Evolutionary conservation across 345 rosid genomes (phyloP).

Genomic region (Eucalyptus sp.): DNA sequence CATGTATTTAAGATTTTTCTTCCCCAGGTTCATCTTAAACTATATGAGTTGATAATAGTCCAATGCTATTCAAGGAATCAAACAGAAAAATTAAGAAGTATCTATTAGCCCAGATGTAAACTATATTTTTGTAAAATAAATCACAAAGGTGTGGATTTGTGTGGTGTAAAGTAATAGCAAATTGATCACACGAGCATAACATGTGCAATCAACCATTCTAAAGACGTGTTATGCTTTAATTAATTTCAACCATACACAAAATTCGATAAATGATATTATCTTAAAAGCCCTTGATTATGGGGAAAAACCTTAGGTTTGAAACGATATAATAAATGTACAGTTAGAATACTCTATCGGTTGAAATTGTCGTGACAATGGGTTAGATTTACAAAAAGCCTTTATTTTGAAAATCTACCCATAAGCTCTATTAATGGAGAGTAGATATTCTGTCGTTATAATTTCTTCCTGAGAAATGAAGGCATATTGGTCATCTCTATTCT

Average conservation of each 20-base stretch:
- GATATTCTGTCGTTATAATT: not conserved
- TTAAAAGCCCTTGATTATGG: not conserved
- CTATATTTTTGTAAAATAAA: not conserved
- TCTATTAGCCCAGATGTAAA: not conserved
- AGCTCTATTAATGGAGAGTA: not conserved
- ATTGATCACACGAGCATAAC: accelerated
- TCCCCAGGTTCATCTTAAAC: not conserved
- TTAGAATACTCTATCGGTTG: not conserved
- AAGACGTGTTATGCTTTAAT: not conserved
- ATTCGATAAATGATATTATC: not conserved
- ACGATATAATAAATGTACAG: not conserved
- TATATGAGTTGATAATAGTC: not conserved
- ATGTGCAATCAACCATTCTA: not conserved
- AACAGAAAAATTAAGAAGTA: not conserved
- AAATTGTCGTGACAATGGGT: not conserved
- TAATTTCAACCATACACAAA: not conserved
- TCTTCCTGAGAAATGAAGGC: not conserved
- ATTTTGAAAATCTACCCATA: not conserved
- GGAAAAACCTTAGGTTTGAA: not conserved
- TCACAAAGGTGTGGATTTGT: not conserved
- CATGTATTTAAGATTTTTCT: not conserved
- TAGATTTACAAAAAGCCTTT: not conserved
- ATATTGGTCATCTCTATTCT: not conserved
- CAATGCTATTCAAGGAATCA: not conserved
- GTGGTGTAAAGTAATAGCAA: not conserved